Base-by-base conservation (phyloP, 1,284 basidiomycete genomes). In the Anthracocystis panici-leucophaei region DNA sequence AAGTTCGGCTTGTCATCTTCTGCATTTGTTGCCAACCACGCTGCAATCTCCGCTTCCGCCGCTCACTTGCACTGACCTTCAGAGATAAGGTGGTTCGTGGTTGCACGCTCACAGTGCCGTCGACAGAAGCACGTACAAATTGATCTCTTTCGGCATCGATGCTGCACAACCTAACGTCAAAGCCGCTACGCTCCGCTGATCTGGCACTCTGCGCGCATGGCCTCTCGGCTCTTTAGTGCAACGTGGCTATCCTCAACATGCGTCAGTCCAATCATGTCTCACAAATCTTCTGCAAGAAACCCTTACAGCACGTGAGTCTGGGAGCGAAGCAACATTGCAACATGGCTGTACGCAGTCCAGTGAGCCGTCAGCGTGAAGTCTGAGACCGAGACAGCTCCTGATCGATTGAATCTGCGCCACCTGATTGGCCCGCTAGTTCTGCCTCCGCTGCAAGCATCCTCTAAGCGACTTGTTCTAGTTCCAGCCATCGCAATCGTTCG, bases 21-120 rank as follows among this genome's bases (percentile, higher is more conserved):
- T n/a, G 40, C n/a, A 18, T 44, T 44, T 16, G 27, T 7, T 12
- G 42, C 41, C 9, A 29, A 6, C 25, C 23, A 21, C 5, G 25
- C n/a, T 59, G n/a, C 50, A 40, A 62, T 63, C 59, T 58, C 66
- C 66, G 66, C 60, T 46, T 58, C 38, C 41, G 25, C 59, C 60
- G 66, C 66, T 40, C 29, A 20, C 25, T 27, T 49, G 48, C 18
- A 31, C 9, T 41, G 21, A 14, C 12, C 31, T 23, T 42, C 9
- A 49, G 14, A 49, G 48, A 49, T 49, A 49, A 49, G 48, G 16
- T 31, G 9, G 16, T 20, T 49, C 44, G 44, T 21, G 14, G 35
- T 6, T 27, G 25, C 20, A 27, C 12, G 44, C 25, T 12, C 23
- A 25, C 3, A 27, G 8, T 46, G 12, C 35, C 14, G 41, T 42